Base-by-base conservation (phyloP, 2,329 filamentous ascomycete species). In the Trichophyton verrucosum region DNA sequence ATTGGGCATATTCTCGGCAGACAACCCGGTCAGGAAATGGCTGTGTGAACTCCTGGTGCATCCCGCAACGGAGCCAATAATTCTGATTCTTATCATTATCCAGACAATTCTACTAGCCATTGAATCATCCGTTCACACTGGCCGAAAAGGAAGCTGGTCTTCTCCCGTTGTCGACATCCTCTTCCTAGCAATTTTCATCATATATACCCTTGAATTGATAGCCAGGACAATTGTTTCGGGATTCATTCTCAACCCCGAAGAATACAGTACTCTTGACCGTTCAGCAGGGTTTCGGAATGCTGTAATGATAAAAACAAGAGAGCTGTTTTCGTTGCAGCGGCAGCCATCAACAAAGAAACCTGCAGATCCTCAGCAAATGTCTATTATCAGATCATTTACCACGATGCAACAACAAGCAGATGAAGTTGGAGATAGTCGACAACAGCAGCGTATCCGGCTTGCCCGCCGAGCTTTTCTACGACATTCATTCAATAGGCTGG, bases 401-500 rank as follows among this genome's bases (percentile, higher is more conserved):
- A 85, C 80, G 5, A 75, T 89, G 63, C 86, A 88, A 71, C 83
- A 86, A 63, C 80, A 82, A 61, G 76, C 77, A 33, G 76, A 80
- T 58, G 65, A 79, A 74, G 68, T 84, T 73, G 72, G 83, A 75
- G 74, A 94, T 80, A 69, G 80, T 80, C 65, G 88, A 81, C 77
- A 95, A 64, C 88, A 91, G 66, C 89, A 94, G 71, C 86, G 92
- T 63, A 81, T 87, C 66, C 87, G 95, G 65, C 81, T 99, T 60
- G 92, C 95, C 15, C 86, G 94, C 59, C 84, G 94, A 64, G 95
- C 94, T 1, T 97, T 96, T 72, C 77, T 99, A 60, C 85, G 94
- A 15, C 94, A 99, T 73, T 91, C 90, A 0, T 99, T 99, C 76
- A 97, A 97, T 71, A 84, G 94, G 59, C 81, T 97, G 9, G 94